Conservation (phyloP, 768 basidiomycete species). For the Glaciozyma martinii region DNA sequence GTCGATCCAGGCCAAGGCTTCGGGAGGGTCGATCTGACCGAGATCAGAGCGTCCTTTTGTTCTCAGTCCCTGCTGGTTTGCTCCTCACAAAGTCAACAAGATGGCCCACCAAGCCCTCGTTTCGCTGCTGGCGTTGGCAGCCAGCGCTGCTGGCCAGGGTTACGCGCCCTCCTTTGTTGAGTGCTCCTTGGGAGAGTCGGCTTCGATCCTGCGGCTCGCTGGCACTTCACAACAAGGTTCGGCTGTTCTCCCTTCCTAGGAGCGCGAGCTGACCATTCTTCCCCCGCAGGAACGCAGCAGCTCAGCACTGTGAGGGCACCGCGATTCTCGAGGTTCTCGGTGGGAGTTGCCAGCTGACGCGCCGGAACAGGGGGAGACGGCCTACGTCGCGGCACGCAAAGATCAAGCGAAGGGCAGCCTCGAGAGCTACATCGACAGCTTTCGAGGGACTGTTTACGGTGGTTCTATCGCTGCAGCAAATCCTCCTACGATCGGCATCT, state of each 20-base stretch:
- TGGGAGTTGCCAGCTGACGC: background rate
- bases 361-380: background rate
- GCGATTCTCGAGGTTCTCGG: background rate
- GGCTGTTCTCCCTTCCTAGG: too few relatives aligned
- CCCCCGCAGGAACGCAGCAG: background rate
- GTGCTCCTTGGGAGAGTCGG: background rate
- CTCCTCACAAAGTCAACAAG: too few relatives aligned
- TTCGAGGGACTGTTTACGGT: background rate
- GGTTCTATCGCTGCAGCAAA: background rate
- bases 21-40: too few relatives aligned
- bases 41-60: too few relatives aligned
- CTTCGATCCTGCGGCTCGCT: background rate
- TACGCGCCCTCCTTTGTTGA: too few relatives aligned
- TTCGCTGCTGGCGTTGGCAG: too few relatives aligned
- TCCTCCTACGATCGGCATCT: conserved; percentile 50
- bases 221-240: background rate
- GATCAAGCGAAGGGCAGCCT: background rate
- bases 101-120: too few relatives aligned
- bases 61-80: too few relatives aligned
- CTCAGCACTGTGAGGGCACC: background rate
- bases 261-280: too few relatives aligned
- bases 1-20: too few relatives aligned
- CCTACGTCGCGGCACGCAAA: background rate
- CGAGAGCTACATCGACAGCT: background rate
- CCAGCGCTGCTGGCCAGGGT: too few relatives aligned